Conservation (phyloP, 768 basidiomycete genomes). For the button mushroom (Agaricus bisporus) region DNA sequence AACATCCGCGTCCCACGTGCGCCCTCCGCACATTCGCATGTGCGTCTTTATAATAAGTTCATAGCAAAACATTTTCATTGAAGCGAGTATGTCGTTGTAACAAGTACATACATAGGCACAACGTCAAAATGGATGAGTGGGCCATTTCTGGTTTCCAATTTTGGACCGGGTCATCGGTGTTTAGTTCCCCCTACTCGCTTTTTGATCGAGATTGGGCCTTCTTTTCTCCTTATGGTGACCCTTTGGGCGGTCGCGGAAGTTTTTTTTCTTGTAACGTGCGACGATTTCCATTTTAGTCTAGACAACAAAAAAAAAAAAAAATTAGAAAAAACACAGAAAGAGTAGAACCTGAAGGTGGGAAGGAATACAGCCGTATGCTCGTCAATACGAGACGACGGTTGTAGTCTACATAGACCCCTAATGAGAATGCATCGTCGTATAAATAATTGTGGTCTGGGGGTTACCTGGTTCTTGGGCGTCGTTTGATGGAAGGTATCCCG, state of each 20-base stretch:
- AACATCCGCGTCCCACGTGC: slow-evolving; percentile 1
- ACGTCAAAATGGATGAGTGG: too few relatives aligned
- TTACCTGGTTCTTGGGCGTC: not conserved
- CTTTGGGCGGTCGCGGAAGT: not conserved
- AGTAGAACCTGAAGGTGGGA: not conserved
- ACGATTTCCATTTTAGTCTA: slow-evolving; percentile 3
- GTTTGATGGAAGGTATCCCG: not conserved
- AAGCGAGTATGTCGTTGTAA: too few relatives aligned
- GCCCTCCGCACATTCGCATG: not conserved
- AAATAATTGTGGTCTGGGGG: not conserved
- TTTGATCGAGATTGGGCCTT: slow-evolving; percentile 4
- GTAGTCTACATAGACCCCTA: too few relatives aligned
- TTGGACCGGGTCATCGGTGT: slow-evolving; percentile 2
- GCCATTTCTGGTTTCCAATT: too few relatives aligned
- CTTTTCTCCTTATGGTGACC: not conserved
- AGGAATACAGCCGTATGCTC: too few relatives aligned
- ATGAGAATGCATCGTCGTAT: too few relatives aligned
- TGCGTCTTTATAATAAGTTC: too few relatives aligned
- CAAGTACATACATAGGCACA: too few relatives aligned
- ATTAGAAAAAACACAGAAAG: not conserved
- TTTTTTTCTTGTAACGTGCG: slow-evolving; percentile 5
- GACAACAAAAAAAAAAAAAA: not conserved
- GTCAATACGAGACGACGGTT: too few relatives aligned
- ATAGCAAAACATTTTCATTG: not conserved
- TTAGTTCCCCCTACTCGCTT: not conserved